Evolutionary conservation across 352 stramenopile genomes (phyloP), one percentile per base, ranked within the genome.

Genomic region (Thraustochytrium sp.): DNA sequence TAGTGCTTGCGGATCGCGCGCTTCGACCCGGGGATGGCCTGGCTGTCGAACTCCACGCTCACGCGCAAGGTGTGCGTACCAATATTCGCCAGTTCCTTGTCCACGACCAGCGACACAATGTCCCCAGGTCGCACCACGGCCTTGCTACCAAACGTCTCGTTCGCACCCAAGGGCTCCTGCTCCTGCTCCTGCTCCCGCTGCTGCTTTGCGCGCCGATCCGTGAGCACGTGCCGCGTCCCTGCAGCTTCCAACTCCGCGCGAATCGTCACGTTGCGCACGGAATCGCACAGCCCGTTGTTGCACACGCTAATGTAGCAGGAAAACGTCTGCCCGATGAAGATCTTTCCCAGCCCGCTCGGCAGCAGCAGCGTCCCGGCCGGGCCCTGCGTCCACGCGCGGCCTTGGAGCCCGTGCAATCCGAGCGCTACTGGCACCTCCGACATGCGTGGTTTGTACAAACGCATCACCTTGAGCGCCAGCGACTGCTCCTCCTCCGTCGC

Each of bases 311-410:
- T 80, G 31, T 65, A 80, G 31, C 68, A 80, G 3, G 68, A 18
- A 34, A 80, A 80, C 31, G 40, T 64, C 9, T 80, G 68, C 5
- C 68, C 68, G 46, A 80, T 80, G 51, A 75, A 80, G 42, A 80
- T 80, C 53, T 80, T 61, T 2, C 68, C 68, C 31, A 80, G 8
- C 18, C 68, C 46, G 51, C 42, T 53, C 9, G 68, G 68, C 29
- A 80, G 34, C 21, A 80, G 40, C 31, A 80, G 51, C 13, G 31
- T 46, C 2, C 68, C 68, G 37, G 68, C 68, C 11, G 48, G 34
- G 0, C 68, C 68, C 63, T 80, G 48, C 37, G 68, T 80, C 68
- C 68, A 80, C 13, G 31, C 26, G 3, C 68, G 48, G 8, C 9
- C 46, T 16, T 80, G 9, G 13, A 63, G 26, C 8, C 26, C 68